Conservation (phyloP, 345 rosid species). For the Erodium maritimum region DNA sequence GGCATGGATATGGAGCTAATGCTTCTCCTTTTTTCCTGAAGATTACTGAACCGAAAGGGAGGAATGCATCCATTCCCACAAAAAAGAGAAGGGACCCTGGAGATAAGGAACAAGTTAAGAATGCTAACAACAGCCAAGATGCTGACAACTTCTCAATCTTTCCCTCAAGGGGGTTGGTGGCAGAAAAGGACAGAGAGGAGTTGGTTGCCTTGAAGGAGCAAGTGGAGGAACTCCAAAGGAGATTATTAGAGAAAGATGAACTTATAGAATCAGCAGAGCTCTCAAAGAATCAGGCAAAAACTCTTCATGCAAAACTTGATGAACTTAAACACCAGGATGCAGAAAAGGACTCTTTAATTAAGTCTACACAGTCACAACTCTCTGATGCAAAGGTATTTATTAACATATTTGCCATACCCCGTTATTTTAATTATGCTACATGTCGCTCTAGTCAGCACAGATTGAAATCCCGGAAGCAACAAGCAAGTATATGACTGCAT, state of each 20-base stretch:
- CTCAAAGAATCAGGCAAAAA: slow-evolving; percentile 37
- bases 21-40: slow-evolving; percentile 7
- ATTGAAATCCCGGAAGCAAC: not conserved
- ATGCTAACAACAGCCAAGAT: slow-evolving; percentile 32
- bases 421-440: not conserved
- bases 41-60: slow-evolving; percentile 49
- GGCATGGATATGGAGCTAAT: not conserved
- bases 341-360: slow-evolving; percentile 58
- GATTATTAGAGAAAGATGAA: slow-evolving; percentile 75
- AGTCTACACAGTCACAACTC: slow-evolving; percentile 61
- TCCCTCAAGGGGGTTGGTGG: slow-evolving; percentile 34
- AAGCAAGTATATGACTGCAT: not conserved
- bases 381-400: slow-evolving; percentile 72
- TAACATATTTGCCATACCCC: slow-evolving; percentile 4
- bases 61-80: slow-evolving; percentile 37
- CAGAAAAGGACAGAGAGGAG: slow-evolving; percentile 57
- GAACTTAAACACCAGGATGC: slow-evolving; percentile 42
- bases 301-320: slow-evolving; percentile 39
- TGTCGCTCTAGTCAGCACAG: not conserved
- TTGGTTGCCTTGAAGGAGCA: slow-evolving; percentile 49
- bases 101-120: slow-evolving; percentile 33
- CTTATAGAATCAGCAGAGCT: slow-evolving; percentile 55
- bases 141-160: slow-evolving; percentile 29
- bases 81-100: slow-evolving; percentile 59
- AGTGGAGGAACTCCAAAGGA: slow-evolving; percentile 57